Conservation (phyloP, 257 asterid species). For the Lycium ferocissimum region DNA sequence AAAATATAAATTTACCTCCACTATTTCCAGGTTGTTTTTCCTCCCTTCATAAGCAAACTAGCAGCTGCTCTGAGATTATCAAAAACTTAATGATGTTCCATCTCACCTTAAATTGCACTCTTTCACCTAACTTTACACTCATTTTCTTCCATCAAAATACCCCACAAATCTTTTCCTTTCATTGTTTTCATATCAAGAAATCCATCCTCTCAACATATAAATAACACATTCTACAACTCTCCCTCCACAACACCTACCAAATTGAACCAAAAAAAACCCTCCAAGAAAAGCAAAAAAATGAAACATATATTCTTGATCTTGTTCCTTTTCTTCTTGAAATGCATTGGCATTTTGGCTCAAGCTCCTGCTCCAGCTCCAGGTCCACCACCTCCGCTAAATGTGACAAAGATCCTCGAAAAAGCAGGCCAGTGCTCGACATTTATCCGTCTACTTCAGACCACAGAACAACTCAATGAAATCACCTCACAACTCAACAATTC, state of each 20-base stretch:
- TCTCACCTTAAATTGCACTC: constrained; percentile 48
- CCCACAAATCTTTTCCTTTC: not conserved
- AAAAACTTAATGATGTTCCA: constrained; percentile 32
- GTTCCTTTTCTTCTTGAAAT: constrained; percentile 35
- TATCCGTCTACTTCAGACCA: constrained; percentile 60
- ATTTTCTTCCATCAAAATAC: not conserved
- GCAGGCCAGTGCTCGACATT: constrained; percentile 55
- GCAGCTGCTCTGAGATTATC: constrained; percentile 45
- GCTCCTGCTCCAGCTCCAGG: constrained; percentile 50
- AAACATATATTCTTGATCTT: constrained; percentile 29
- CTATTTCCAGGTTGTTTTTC: constrained; percentile 32
- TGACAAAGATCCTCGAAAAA: constrained; percentile 61
- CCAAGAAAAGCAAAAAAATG: not conserved
- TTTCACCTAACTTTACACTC: constrained; percentile 33
- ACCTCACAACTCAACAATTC: constrained; percentile 59
- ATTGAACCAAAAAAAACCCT: not conserved
- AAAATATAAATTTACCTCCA: not conserved
- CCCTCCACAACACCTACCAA: not conserved
- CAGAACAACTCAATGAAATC: constrained; percentile 56
- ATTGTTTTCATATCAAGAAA: constrained; percentile 10
- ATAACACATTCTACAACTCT: constrained; percentile 11
- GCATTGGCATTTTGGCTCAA: constrained; percentile 39
- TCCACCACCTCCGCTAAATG: constrained; percentile 52
- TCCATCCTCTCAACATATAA: constrained; percentile 31
- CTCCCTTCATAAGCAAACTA: constrained; percentile 57